phyloP scores from a whole-genome alignment of 495 filamentous ascomycete species.

The Xylaria sp. region DNA sequence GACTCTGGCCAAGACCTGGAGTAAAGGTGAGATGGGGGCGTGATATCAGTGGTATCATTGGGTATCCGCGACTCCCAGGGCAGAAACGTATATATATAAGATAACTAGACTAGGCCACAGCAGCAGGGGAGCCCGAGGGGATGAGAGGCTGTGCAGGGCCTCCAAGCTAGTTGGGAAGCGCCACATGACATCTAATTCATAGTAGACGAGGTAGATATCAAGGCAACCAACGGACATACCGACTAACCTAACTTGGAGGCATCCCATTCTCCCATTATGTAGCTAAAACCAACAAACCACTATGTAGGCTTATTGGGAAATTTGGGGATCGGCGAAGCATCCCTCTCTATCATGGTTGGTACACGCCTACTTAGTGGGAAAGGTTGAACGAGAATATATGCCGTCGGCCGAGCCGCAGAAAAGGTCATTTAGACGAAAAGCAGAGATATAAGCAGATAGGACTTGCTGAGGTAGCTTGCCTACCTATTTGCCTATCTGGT shows the following conservation, averaged over 20 bases:
- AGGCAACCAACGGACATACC: not conserved
- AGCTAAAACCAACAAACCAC: not conserved
- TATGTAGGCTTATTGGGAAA: not conserved
- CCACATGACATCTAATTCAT: too few species aligned
- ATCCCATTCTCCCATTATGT: not conserved
- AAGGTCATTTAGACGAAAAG: not conserved
- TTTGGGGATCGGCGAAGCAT: not conserved
- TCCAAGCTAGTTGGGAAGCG: not conserved
- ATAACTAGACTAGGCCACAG: not conserved
- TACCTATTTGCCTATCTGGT: not conserved
- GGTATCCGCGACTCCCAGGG: not conserved
- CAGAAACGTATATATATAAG: not conserved
- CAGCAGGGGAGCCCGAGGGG: not conserved
- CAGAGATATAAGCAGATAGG: not conserved
- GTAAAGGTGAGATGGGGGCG: not conserved
- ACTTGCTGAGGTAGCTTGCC: not conserved
- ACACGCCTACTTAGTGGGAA: not conserved
- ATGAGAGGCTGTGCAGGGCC: constrained; percentile 3
- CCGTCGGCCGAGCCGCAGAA: not conserved
- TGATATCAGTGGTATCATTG: not conserved
- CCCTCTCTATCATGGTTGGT: not conserved
- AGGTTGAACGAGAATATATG: not conserved
- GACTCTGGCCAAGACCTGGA: not conserved
- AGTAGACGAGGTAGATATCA: too few species aligned
- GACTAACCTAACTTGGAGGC: not conserved